Evolutionary conservation across 768 basidiomycete species (phyloP).

Genomic region (Suillus hirtellus): DNA sequence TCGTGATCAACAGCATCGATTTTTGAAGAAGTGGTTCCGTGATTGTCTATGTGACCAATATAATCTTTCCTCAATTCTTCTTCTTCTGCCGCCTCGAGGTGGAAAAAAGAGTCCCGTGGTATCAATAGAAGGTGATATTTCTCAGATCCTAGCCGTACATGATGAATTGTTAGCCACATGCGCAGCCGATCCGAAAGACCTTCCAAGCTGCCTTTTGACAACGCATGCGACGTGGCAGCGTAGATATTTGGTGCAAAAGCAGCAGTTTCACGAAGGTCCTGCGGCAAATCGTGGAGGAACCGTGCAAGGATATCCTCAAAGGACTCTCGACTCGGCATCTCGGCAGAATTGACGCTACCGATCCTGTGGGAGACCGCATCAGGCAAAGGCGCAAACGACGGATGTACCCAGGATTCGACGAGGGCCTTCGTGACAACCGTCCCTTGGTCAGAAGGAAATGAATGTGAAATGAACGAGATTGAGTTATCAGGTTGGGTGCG

Average conservation of each 20-base stretch:
- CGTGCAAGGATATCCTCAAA: constrained; percentile 52
- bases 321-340: constrained; percentile 57
- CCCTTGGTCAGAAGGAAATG: constrained; percentile 39
- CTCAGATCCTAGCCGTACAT: constrained; percentile 60
- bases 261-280: constrained; percentile 61
- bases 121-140: constrained; percentile 57
- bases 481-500: constrained; percentile 27
- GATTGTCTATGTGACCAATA: constrained; percentile 38
- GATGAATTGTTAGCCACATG: constrained; percentile 61
- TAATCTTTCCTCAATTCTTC: constrained; percentile 52
- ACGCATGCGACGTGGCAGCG: constrained; percentile 47
- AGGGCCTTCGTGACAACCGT: constrained; percentile 40
- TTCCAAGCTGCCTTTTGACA: constrained; percentile 38
- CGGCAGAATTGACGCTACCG: constrained; percentile 48
- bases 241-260: constrained; percentile 57
- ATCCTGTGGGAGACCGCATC: constrained; percentile 56
- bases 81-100: constrained; percentile 48
- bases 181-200: constrained; percentile 42
- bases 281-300: constrained; percentile 52
- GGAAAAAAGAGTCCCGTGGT: constrained; percentile 61
- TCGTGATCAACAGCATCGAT: constrained; percentile 20
- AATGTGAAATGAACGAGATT: constrained; percentile 48
- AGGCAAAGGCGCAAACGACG: constrained; percentile 61
- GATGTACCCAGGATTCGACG: constrained; percentile 61
- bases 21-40: constrained; percentile 15